Evolutionary conservation across 257 asterid species (phyloP), one percentile per base, ranked within the genome.

Genomic region (Scutellaria galericulata): DNA sequence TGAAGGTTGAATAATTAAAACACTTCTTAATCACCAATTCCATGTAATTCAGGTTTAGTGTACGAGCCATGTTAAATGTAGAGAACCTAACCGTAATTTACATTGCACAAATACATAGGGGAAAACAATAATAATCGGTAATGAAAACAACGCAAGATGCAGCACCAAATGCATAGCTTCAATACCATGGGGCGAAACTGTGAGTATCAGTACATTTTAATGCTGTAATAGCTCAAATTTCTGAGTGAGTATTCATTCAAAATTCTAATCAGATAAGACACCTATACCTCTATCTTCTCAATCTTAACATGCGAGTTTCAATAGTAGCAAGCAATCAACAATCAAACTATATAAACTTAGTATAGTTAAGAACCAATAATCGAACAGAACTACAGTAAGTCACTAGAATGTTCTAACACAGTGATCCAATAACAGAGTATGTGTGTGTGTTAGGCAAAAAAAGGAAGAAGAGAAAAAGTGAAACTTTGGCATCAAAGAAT

Each of bases 251-350:
- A 31, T 31, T 31, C 37, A 31, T 31, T 31, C 37, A 31, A 31
- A 31, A 31, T 31, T 2, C 37, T 31, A 31, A 31, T 31, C 37
- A 31, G 37, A 31, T 31, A 31, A 24, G 37, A 31, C 37, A 31
- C 0, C 5, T 31, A 31, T 31, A 31, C 37, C 37, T 31, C 3
- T 31, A 31, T 31, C 37, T 9, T 9, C 52, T 39, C 27, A 13
- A 41, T 31, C 37, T 24, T 6, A 24, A 50, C 7, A 52, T 14
- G 51, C 10, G 37, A 50, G 48, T 44, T 7, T 2, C 46, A 22
- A 15, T 70, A 54, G 31, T 39, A 42, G 48, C 50, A 70, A 42
- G 37, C 50, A 70, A 37, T 31, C 66, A 42, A 55, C 46, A 11
- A 69, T 54, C 57, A n/a, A 41, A 27, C 39, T 4, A 31, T 20